Base-by-base conservation (phyloP, 2,329 filamentous ascomycete genomes). In the Fusarium chuoi region DNA sequence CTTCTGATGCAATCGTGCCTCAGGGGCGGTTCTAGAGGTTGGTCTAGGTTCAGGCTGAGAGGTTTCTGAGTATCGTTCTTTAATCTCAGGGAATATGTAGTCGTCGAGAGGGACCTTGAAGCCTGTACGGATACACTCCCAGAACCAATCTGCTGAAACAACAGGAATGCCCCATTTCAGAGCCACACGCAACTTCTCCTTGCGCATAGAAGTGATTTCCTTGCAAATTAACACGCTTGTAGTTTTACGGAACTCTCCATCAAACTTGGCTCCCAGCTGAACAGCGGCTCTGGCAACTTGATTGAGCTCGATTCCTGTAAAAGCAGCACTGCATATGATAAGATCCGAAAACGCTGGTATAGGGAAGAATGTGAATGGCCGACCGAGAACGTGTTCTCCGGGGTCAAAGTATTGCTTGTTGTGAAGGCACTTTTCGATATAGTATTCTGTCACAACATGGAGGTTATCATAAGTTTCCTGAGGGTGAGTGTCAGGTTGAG, bases 401-500 rank as follows among this genome's bases (percentile, higher is more conserved):
- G 95, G 94, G 36, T 92, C 85, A 52, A 94, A 86, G 75, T 96
- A 89, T 33, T 84, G 85, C 81, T 94, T 96, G 72, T 90, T 89
- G 79, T 95, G 91, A 44, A 99, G 85, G 80, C 96, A 98, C 54
- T 91, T 90, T 83, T 99, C 96, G 59, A 99, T 87, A 89, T 96
- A 99, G 87, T 96, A 97, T 79, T 98, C 95, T 17, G 95, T 98
- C 38, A 97, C 91, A 48, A 88, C 80, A 57, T 86, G 80, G 13
- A 89, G 78, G 35, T 81, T 71, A 26, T 83, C 84, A 52, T 84
- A 80, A 9, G 78, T 77, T 14, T 79, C 65, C 14, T 74, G 76
- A 14, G 82, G 88, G 51, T 87, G 86, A 1, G 83, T 83, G 3
- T 85, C 82, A 3, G 86, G 83, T 20, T 83, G 83, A 1, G 87